These are phyloP conservation scores for Pythium apleroticum DNA, from an alignment of 352 stramenopile species.

Conservation along the genomic window DNA sequence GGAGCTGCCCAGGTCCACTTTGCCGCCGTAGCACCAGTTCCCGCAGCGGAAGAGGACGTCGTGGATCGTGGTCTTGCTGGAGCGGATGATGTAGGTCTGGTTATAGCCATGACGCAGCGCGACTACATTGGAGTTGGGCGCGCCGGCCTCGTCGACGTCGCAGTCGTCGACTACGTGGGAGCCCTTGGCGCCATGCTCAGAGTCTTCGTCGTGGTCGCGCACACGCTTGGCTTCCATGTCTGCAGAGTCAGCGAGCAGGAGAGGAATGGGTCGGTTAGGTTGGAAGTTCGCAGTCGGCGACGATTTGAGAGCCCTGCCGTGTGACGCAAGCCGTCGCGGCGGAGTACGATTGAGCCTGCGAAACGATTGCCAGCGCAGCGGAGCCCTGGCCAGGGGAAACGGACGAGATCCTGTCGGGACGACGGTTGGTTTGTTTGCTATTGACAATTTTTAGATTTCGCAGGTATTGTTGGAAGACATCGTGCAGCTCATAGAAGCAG, in stretches of 20 bases:
- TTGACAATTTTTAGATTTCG: conserved; percentile 19
- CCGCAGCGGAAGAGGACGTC: conserved; percentile 94
- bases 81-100: conserved; percentile 91
- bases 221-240: conserved; percentile 66
- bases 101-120: conserved; percentile 89
- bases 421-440: conserved; percentile 10
- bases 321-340: neutral
- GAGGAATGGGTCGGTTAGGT: neutral
- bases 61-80: conserved; percentile 65
- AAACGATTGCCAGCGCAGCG: neutral
- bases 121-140: conserved; percentile 61
- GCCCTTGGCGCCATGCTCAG: conserved; percentile 15
- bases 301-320: neutral
- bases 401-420: neutral
- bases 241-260: neutral
- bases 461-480: neutral
- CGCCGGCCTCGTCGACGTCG: conserved; percentile 44
- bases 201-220: conserved; percentile 22
- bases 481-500: neutral
- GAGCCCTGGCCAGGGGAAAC: neutral
- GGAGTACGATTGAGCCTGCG: neutral
- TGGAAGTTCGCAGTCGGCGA: conserved; percentile 7
- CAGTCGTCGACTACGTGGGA: conserved; percentile 30
- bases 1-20: conserved; percentile 83
- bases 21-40: conserved; percentile 94